Conservation (phyloP, 2,329 filamentous ascomycete species). For the Nemania bipapillata region DNA sequence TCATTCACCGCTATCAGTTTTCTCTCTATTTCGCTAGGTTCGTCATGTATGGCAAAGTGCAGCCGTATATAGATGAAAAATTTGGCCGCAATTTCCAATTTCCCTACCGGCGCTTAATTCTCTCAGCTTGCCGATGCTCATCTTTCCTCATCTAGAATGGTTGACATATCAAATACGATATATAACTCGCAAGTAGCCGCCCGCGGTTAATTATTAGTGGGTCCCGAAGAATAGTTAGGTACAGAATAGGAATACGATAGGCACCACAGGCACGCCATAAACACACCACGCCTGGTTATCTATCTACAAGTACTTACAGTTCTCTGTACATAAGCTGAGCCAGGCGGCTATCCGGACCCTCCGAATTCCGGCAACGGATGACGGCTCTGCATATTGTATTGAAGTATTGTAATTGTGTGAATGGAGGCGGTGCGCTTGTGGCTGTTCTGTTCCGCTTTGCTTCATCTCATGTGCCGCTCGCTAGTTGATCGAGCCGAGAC, state of each 20-base stretch:
- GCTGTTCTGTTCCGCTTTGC: slow-evolving; percentile 22
- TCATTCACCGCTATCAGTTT: background rate
- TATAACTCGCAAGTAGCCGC: slow-evolving; percentile 18
- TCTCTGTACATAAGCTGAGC: too few relatives aligned
- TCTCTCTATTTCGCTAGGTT: background rate
- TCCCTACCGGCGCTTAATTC: slow-evolving; percentile 33
- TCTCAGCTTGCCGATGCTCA: slow-evolving; percentile 14
- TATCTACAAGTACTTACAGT: too few relatives aligned
- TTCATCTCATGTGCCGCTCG: slow-evolving; percentile 41
- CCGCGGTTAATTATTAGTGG: slow-evolving; percentile 33
- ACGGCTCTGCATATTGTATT: background rate
- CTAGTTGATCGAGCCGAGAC: slow-evolving; percentile 36
- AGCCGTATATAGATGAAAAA: background rate
- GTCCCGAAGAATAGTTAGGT: background rate
- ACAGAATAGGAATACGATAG: background rate
- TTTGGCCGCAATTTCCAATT: slow-evolving; percentile 30
- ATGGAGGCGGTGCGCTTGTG: slow-evolving; percentile 32
- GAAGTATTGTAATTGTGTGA: background rate
- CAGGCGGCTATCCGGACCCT: slow-evolving; percentile 37
- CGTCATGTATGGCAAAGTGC: too few relatives aligned
- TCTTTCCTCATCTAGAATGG: slow-evolving; percentile 22
- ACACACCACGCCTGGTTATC: too few relatives aligned
- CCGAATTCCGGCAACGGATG: slow-evolving; percentile 21
- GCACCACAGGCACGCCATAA: background rate
- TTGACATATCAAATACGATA: background rate